Conservation (phyloP, 1,284 basidiomycete genomes). For the Ustilago loliicola region DNA sequence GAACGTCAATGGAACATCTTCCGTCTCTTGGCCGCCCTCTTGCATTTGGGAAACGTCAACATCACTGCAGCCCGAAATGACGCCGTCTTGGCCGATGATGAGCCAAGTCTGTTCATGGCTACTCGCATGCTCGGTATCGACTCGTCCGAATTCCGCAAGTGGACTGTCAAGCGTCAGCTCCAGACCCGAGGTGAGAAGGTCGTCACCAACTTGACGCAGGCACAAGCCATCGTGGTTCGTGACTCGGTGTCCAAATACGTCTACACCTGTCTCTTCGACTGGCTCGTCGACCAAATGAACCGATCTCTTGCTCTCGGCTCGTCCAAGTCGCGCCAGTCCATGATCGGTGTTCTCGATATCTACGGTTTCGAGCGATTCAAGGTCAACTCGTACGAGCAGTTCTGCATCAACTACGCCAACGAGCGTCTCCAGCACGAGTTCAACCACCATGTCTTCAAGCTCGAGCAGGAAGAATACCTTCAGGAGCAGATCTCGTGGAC, state of each 20-base stretch:
- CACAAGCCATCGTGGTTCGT: slow-evolving; percentile 93
- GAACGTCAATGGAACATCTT: slow-evolving; percentile 99
- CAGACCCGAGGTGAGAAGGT: slow-evolving; percentile 96
- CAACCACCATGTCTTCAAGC: slow-evolving; percentile 74
- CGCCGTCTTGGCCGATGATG: slow-evolving; percentile 85
- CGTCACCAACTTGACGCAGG: slow-evolving; percentile 83
- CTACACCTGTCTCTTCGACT: slow-evolving; percentile 98
- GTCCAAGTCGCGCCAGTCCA: slow-evolving; percentile 89
- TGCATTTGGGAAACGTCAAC: slow-evolving; percentile 97
- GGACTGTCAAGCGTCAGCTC: slow-evolving; percentile 98
- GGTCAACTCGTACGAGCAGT: slow-evolving; percentile 95
- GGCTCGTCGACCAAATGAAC: slow-evolving; percentile 97
- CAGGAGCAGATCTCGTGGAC: slow-evolving; percentile 99
- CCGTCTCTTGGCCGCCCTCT: slow-evolving; percentile 88
- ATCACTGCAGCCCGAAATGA: slow-evolving; percentile 86
- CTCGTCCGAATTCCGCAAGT: slow-evolving; percentile 95
- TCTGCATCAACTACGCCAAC: slow-evolving; percentile 99
- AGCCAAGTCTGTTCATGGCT: slow-evolving; percentile 83
- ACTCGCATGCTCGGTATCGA: slow-evolving; percentile 92
- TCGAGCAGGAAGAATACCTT: slow-evolving; percentile 99
- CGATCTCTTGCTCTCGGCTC: slow-evolving; percentile 92
- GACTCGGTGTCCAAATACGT: slow-evolving; percentile 99
- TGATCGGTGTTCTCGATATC: slow-evolving; percentile 95
- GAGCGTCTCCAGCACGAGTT: slow-evolving; percentile 94
- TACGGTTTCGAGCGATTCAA: slow-evolving; percentile 72